phyloP scores from a whole-genome alignment of 106 monocot species.

The Alisma plantagoaquatica region DNA sequence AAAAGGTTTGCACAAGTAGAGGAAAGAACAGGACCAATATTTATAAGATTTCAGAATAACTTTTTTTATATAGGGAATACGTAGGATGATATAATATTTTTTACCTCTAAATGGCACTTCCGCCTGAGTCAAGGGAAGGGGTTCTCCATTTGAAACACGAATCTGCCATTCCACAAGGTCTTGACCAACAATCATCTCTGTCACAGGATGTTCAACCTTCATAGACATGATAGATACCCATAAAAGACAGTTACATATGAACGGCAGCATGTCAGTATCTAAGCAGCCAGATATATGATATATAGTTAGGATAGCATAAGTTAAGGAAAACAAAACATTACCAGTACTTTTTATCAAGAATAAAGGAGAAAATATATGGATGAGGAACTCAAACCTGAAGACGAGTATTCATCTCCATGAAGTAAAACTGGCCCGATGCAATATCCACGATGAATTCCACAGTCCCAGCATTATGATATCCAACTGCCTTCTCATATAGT shows the following conservation, averaged over 20 bases:
- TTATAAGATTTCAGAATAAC: too few relatives aligned
- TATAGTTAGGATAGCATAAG: background rate
- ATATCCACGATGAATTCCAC: constrained; percentile 99
- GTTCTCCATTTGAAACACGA: constrained; percentile 97
- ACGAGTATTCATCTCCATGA: constrained; percentile 99
- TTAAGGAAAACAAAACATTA: background rate
- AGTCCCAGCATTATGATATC: constrained; percentile 94
- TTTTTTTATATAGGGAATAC: too few relatives aligned
- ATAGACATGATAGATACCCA: too few relatives aligned
- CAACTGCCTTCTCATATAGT: constrained; percentile 80
- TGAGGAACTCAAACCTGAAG: constrained; percentile 58
- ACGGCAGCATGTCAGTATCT: background rate
- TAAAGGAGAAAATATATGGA: background rate
- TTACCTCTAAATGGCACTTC: constrained; percentile 85
- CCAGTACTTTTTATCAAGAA: background rate
- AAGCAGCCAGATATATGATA: background rate
- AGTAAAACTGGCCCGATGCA: constrained; percentile 71
- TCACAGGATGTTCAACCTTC: constrained; percentile 99
- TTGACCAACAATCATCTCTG: constrained; percentile 99
- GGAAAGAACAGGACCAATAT: too few relatives aligned
- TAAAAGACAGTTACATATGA: too few relatives aligned
- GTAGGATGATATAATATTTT: too few relatives aligned
- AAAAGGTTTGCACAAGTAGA: too few relatives aligned
- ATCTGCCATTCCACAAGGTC: constrained; percentile 99
- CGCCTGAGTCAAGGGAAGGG: constrained; percentile 72